These are phyloP conservation scores for Papiliotrema laurentii DNA, from an alignment of 1,284 basidiomycete genomes.

Conservation along the genomic window DNA sequence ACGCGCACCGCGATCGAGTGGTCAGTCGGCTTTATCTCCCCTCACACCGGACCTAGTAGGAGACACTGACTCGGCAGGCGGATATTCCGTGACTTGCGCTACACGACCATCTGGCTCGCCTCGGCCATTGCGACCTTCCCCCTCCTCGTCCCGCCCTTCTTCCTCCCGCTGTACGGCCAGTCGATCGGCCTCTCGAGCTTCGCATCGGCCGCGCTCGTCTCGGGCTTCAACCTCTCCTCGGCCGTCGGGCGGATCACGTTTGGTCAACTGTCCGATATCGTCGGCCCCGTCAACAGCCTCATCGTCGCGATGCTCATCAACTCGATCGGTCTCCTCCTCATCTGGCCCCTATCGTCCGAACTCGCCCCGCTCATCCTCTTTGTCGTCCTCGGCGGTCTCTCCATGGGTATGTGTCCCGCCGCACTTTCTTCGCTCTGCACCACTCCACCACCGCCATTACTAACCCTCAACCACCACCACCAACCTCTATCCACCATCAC, in stretches of 20 bases:
- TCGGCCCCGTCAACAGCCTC: slow-evolving; percentile 19
- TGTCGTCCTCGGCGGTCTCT: slow-evolving; percentile 22
- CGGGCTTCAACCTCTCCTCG: slow-evolving; percentile 27
- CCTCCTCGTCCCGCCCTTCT: slow-evolving; percentile 44
- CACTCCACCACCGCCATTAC: too few species aligned
- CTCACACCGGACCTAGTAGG: not conserved
- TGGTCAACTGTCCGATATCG: slow-evolving; percentile 20
- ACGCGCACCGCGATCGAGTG: slow-evolving; percentile 8
- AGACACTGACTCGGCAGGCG: slow-evolving; percentile 9
- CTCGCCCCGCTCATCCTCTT: slow-evolving; percentile 25
- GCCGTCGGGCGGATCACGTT: slow-evolving; percentile 25
- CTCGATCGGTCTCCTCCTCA: slow-evolving; percentile 17
- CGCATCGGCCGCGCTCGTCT: slow-evolving; percentile 27
- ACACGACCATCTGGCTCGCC: slow-evolving; percentile 32
- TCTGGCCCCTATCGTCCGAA: slow-evolving; percentile 20
- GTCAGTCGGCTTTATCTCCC: slow-evolving; percentile 4
- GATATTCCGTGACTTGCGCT: slow-evolving; percentile 31
- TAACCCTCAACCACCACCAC: too few species aligned
- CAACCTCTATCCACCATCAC: not conserved
- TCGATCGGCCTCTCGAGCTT: slow-evolving; percentile 26
- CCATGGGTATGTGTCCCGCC: slow-evolving; percentile 3
- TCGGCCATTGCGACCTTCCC: slow-evolving; percentile 41
- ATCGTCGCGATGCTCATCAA: slow-evolving; percentile 12
- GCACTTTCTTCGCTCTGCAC: not conserved
- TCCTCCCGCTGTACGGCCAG: slow-evolving; percentile 41